Evolutionary conservation across 345 rosid species (phyloP), one percentile per base, ranked within the genome.

Genomic region (Boechera divaricarpa): DNA sequence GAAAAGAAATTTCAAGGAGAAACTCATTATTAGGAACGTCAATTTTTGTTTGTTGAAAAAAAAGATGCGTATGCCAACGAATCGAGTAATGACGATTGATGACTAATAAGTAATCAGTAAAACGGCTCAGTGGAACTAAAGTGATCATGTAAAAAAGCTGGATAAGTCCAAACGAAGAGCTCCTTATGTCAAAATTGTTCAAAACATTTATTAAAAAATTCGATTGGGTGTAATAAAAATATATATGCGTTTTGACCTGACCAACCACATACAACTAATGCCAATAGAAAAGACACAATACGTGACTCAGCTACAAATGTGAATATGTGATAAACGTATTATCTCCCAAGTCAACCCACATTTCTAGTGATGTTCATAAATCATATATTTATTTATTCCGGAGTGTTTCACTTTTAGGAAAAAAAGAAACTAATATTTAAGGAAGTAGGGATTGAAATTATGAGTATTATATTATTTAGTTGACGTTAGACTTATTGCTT

Each of bases 401-500:
- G 33, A 62, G 60, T 63, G 76, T 15, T 42, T 63, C 51, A 64
- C 47, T 44, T 41, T 55, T 13, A 49, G 11, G 28, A 42, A 38
- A 11, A 26, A 12, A 52, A 1, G 59, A 29, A 38, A 21, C 1
- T 24, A 10, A 39, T 62, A 8, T 41, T 42, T 32, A 13, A 21
- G 10, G 42, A 5, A 45, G 4, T 11, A 10, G 32, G 63, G 10
- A 15, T 29, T 49, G 61, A 59, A 56, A 13, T 0, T 18, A 1
- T 10, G 16, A 11, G 28, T 68, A 68, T 18, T 69, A 48, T 71
- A 71, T 76, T 76, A 31, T 18, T 16, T 38, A 33, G 57, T 53
- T 76, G 75, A 69, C 58, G 10, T 10, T 61, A 8, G 63, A 61
- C 75, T 61, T 41, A 49, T 21, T 76, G 69, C 80, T 29, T 61